Base-by-base conservation (phyloP, 1,139 yeast species). In the Petasospora rhodanensis region DNA sequence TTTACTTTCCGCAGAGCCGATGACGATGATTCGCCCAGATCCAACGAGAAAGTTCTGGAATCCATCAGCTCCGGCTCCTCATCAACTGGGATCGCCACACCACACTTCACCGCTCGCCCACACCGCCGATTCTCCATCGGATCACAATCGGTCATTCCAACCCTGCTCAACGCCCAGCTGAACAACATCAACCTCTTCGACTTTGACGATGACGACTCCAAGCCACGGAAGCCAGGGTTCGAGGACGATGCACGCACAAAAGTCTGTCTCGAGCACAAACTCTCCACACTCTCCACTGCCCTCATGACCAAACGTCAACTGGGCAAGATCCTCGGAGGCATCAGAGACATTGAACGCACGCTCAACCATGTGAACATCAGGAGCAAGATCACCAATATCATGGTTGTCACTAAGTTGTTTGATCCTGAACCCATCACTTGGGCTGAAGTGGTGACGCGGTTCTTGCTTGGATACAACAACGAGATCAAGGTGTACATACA, bases 331-430 rank as follows among this genome's bases (percentile, higher is more conserved):
- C 40, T 47, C n/a, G 29, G 43, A 13, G 43, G 53, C 2, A 76
- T 73, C 2, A 57, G 79, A 37, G 67, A 70, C 62, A 60, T 73
- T 39, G 76, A 76, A 24, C 60, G 64, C 32, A 70, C 69, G 44
- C 54, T 73, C 26, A 60, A 72, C 21, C 61, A 62, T 35, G 74
- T 76, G 17, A 70, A 80, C 11, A 75, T 81, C 48, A 78, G 76
- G 41, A 59, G 80, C 33, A 73, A 72, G 38, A 78, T 79, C 23
- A 57, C 63, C 32, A 73, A 76, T 18, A 69, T 81, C 28, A 66
- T 81, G 68, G 67, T 81, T 16, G 74, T 80, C n/a, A 74, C 87
- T 27, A 81, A 81, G 55, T 76, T 84, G 4, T 66, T 76, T 44
- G 91, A 81, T 52, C 64, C 69, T 35, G 66, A 73, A 18, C 69